Percentiles rank a stretch among this genome's conserved stretches.
Evolutionary conservation across 2,329 filamentous ascomycete species (phyloP).

Genomic region (Daldinia eschscholtzii): DNA sequence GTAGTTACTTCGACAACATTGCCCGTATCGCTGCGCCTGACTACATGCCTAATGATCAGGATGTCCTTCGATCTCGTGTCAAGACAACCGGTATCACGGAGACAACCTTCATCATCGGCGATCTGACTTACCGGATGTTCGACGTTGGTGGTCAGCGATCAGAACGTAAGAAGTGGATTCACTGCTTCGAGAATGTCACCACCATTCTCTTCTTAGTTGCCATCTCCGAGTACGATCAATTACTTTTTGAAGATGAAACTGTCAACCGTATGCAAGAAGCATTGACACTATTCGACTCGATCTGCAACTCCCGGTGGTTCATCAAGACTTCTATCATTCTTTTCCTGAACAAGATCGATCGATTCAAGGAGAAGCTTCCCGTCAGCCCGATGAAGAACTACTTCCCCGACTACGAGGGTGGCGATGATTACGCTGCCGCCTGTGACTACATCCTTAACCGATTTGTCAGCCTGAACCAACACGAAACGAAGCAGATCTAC

Average conservation of each 20-base stretch:
- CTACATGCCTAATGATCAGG: slow-evolving; percentile 95
- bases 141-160: slow-evolving; percentile 96
- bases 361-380: slow-evolving; percentile 87
- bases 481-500: slow-evolving; percentile 99
- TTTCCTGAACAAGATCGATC: slow-evolving; percentile 89
- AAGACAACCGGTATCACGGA: slow-evolving; percentile 98
- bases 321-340: slow-evolving; percentile 90
- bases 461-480: slow-evolving; percentile 98
- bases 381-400: slow-evolving; percentile 89
- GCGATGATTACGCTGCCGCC: slow-evolving; percentile 93
- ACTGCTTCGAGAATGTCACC: slow-evolving; percentile 98
- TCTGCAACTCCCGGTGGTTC: slow-evolving; percentile 91
- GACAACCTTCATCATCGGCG: slow-evolving; percentile 94
- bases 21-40: slow-evolving; percentile 90
- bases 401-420: slow-evolving; percentile 93
- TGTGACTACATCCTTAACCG: slow-evolving; percentile 99
- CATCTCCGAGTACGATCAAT: slow-evolving; percentile 96
- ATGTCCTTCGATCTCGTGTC: slow-evolving; percentile 94
- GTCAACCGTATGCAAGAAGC: slow-evolving; percentile 96
- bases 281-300: slow-evolving; percentile 86
- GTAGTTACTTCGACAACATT: slow-evolving; percentile 95
- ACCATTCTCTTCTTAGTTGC: slow-evolving; percentile 97
- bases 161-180: slow-evolving; percentile 99
- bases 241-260: slow-evolving; percentile 95
- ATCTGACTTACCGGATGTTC: slow-evolving; percentile 97